A percentile compares a stretch with the other conserved stretches of the same genome.
Conservation (phyloP, 2,329 filamentous ascomycete species). For the Pestalotiopsis fici region DNA sequence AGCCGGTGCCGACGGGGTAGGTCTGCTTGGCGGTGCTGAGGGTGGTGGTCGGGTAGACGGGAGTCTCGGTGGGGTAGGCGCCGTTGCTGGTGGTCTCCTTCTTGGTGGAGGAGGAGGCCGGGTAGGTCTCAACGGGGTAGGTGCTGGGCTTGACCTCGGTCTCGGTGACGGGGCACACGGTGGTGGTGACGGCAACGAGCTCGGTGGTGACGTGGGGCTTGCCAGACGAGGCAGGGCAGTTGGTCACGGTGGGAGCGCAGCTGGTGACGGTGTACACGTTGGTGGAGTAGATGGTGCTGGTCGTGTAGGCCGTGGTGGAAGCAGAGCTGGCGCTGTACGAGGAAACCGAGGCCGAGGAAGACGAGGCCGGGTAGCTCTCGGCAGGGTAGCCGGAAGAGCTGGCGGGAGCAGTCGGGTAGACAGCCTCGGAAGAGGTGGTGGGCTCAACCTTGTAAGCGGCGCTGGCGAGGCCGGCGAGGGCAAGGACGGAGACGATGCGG, state of each 20-base stretch:
- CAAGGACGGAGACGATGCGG: constrained; percentile 3
- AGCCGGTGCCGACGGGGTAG: constrained; percentile 4
- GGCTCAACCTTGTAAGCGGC: background rate
- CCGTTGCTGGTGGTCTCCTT: background rate
- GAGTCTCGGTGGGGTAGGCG: background rate
- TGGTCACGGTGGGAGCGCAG: constrained; percentile 3
- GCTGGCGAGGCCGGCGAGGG: constrained; percentile 6
- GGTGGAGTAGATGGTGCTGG: background rate
- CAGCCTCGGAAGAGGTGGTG: background rate
- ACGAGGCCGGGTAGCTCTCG: background rate
- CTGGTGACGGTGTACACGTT: constrained; percentile 4
- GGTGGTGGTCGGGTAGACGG: constrained; percentile 5
- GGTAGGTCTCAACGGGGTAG: background rate
- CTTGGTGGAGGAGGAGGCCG: background rate
- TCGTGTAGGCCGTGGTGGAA: background rate
- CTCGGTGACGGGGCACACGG: constrained; percentile 9
- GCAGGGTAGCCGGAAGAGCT: background rate
- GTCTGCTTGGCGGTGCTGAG: background rate
- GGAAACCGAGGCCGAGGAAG: background rate
- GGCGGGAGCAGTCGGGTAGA: background rate
- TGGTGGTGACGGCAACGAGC: background rate
- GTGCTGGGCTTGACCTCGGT: background rate
- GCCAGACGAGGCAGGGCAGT: constrained; percentile 9
- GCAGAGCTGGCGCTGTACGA: background rate
- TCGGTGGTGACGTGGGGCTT: constrained; percentile 4